A percentile compares a stretch with the other conserved stretches of the same genome.
These are phyloP conservation scores for Daphne laureola DNA, from an alignment of 441 rosid species.

Conservation along the genomic window DNA sequence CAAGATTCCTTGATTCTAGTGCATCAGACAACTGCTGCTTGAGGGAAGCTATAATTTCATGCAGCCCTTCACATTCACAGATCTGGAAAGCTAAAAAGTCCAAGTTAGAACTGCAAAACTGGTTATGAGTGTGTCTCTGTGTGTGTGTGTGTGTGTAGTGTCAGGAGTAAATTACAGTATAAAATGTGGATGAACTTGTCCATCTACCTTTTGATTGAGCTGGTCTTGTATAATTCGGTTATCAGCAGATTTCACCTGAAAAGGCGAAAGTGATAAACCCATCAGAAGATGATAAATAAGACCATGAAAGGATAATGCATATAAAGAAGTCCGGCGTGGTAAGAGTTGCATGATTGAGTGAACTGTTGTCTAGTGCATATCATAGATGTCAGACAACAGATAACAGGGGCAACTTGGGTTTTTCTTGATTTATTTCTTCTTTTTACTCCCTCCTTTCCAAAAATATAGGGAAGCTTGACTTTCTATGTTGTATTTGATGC, in stretches of 20 bases:
- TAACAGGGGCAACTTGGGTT: background rate
- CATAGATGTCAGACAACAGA: background rate
- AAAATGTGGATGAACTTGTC: background rate
- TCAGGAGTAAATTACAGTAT: background rate
- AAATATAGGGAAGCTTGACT: too few relatives aligned
- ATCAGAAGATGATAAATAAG: conserved; percentile 13
- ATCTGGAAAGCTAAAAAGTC: conserved; percentile 39
- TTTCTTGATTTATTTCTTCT: too few relatives aligned
- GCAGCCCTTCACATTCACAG: conserved; percentile 64
- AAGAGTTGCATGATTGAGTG: conserved; percentile 7
- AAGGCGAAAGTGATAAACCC: conserved; percentile 10
- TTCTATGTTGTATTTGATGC: too few relatives aligned
- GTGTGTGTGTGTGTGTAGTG: background rate
- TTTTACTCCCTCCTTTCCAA: too few relatives aligned
- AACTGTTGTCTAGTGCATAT: conserved; percentile 1
- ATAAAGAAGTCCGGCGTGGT: background rate
- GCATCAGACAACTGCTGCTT: conserved; percentile 78
- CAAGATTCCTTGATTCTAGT: conserved; percentile 36
- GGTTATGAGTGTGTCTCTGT: too few relatives aligned
- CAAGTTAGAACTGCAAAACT: conserved; percentile 17
- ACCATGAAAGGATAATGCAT: background rate
- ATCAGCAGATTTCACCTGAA: conserved; percentile 90
- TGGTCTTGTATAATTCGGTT: conserved; percentile 93
- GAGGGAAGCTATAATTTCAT: conserved; percentile 58
- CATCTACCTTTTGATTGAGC: conserved; percentile 71